Conservation (phyloP, 2,329 filamentous ascomycete genomes). For the Fragosphaeria purpurea region DNA sequence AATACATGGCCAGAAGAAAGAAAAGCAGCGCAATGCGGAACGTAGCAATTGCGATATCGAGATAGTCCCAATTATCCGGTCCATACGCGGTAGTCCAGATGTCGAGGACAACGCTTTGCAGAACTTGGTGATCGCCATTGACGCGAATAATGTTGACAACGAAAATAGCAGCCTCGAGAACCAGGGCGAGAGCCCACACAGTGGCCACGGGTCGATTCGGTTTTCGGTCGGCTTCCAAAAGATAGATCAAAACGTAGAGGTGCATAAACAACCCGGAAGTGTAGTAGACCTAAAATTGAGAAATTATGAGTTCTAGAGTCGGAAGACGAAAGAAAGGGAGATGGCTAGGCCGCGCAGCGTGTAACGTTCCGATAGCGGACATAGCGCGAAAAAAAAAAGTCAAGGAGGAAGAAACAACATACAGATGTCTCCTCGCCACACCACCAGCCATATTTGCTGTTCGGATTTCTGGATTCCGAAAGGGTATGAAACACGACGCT, state of each 20-base stretch:
- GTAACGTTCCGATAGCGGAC: neutral
- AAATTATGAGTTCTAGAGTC: constrained; percentile 3
- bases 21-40: constrained; percentile 53
- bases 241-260: constrained; percentile 18
- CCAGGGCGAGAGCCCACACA: constrained; percentile 66
- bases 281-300: constrained; percentile 12
- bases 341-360: neutral
- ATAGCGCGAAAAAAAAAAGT: neutral
- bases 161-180: constrained; percentile 64
- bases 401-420: constrained; percentile 8
- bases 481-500: constrained; percentile 69
- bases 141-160: constrained; percentile 60
- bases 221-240: constrained; percentile 67
- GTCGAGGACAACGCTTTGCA: constrained; percentile 22
- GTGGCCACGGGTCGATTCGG: constrained; percentile 71
- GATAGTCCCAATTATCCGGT: constrained; percentile 44
- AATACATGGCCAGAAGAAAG: constrained; percentile 45
- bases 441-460: constrained; percentile 56
- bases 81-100: constrained; percentile 28
- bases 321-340: neutral
- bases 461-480: constrained; percentile 38
- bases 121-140: constrained; percentile 34
- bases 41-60: constrained; percentile 57
- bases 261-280: constrained; percentile 12
- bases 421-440: constrained; percentile 50